These are phyloP conservation scores for Aurinia saxatilis DNA, from an alignment of 345 rosid species.

Conservation along the genomic window DNA sequence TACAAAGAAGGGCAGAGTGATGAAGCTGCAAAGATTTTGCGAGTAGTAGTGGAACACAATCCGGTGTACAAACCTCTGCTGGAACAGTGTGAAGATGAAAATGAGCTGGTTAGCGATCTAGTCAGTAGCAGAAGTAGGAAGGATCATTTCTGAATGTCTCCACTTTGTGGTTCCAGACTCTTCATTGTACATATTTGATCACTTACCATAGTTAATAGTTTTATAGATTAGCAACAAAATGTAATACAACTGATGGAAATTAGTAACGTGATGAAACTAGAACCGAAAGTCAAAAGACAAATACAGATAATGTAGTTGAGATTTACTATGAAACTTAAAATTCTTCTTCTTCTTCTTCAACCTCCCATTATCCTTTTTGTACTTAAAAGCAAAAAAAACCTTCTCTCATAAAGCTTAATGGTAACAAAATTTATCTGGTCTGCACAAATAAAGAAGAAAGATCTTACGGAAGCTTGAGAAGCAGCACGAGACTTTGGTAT, in stretches of 20 bases:
- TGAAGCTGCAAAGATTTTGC: slow-evolving; percentile 63
- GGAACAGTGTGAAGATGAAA: slow-evolving; percentile 51
- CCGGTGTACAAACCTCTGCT: slow-evolving; percentile 38
- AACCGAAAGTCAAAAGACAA: not conserved
- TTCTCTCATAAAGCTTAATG: not conserved
- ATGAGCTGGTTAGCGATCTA: slow-evolving; percentile 25
- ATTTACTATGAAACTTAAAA: too few relatives aligned
- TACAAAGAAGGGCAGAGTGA: slow-evolving; percentile 47
- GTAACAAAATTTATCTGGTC: not conserved
- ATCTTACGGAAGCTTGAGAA: slow-evolving; percentile 6
- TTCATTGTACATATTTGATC: not conserved
- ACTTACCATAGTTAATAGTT: not conserved
- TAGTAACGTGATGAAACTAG: not conserved
- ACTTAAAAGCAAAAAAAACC: slow-evolving; percentile 1
- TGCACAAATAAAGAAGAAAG: not conserved
- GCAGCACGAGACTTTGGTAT: not conserved
- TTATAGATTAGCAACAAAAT: not conserved
- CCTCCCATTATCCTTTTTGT: not conserved
- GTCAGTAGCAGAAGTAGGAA: slow-evolving; percentile 17
- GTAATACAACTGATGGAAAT: not conserved
- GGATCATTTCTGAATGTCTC: slow-evolving; percentile 15
- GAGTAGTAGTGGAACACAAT: slow-evolving; percentile 54
- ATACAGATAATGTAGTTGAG: not conserved
- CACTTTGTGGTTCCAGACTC: too few relatives aligned
- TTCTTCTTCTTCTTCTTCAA: too few relatives aligned